Percentiles rank a stretch among this genome's conserved stretches.
Conservation (phyloP, 495 filamentous ascomycete genomes). For the Platismatia glauca region DNA sequence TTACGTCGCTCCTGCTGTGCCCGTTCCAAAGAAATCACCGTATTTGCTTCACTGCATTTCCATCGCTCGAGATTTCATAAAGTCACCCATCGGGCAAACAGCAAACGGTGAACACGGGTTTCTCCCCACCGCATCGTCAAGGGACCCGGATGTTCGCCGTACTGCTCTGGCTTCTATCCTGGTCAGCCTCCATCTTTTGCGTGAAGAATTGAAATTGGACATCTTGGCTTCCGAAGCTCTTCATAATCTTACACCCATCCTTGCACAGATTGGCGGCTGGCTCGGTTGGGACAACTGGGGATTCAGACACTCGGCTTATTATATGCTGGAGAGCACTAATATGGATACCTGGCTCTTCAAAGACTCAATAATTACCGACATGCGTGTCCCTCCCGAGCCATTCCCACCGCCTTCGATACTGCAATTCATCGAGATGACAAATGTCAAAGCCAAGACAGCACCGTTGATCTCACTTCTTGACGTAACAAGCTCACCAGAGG, state of each 20-base stretch:
- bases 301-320: slow-evolving; percentile 47
- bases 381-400: slow-evolving; percentile 46
- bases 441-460: slow-evolving; percentile 25
- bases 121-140: slow-evolving; percentile 51
- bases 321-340: slow-evolving; percentile 58
- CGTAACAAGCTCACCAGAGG: slow-evolving; percentile 34
- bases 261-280: slow-evolving; percentile 78
- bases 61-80: slow-evolving; percentile 49
- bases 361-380: slow-evolving; percentile 39
- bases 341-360: slow-evolving; percentile 55
- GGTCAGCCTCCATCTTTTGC: slow-evolving; percentile 69
- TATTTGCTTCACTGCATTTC: slow-evolving; percentile 37
- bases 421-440: slow-evolving; percentile 46
- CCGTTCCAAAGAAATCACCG: slow-evolving; percentile 22
- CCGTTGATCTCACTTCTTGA: slow-evolving; percentile 54
- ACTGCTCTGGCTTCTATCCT: slow-evolving; percentile 59
- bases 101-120: slow-evolving; percentile 47
- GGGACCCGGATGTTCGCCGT: slow-evolving; percentile 45
- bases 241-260: slow-evolving; percentile 53
- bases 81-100: slow-evolving; percentile 42
- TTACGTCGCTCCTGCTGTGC: slow-evolving; percentile 6
- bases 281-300: slow-evolving; percentile 72
- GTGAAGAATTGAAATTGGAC: slow-evolving; percentile 83
- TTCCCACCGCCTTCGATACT: slow-evolving; percentile 64
- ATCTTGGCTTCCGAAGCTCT: slow-evolving; percentile 49